phyloP scores from a whole-genome alignment of 306 rosid species.

The Lathyrus aphaca region DNA sequence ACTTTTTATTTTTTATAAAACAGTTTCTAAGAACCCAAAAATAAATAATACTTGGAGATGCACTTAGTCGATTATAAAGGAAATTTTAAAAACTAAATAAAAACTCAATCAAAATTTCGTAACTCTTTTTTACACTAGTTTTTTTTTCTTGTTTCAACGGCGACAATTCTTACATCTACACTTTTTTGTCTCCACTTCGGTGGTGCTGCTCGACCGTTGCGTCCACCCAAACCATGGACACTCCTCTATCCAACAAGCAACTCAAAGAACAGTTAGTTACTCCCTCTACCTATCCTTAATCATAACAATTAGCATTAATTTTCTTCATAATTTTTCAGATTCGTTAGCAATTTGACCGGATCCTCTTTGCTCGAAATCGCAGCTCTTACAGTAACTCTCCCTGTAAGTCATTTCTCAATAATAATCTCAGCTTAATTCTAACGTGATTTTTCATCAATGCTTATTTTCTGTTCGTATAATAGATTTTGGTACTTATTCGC shows the following conservation, averaged over 20 bases:
- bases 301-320: background rate
- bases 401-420: slow-evolving; percentile 33
- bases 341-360: slow-evolving; percentile 53
- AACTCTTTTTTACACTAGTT: no score
- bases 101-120: no score
- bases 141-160: no score
- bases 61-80: no score
- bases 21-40: no score
- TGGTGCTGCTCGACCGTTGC: background rate
- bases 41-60: no score
- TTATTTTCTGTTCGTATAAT: slow-evolving; percentile 18
- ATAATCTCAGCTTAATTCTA: background rate
- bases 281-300: background rate
- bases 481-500: slow-evolving; percentile 47
- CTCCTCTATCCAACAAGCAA: slow-evolving; percentile 54
- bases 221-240: slow-evolving; percentile 53
- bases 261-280: slow-evolving; percentile 85
- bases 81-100: no score
- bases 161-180: no score
- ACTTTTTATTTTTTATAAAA: no score
- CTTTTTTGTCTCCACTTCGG: background rate
- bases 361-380: slow-evolving; percentile 63
- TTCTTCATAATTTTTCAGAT: slow-evolving; percentile 6
- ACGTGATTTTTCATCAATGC: background rate
- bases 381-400: slow-evolving; percentile 43